Percentiles rank a stretch among this genome's conserved stretches.
phyloP scores from a whole-genome alignment of 441 rosid species.

The Corymbia calophylla region DNA sequence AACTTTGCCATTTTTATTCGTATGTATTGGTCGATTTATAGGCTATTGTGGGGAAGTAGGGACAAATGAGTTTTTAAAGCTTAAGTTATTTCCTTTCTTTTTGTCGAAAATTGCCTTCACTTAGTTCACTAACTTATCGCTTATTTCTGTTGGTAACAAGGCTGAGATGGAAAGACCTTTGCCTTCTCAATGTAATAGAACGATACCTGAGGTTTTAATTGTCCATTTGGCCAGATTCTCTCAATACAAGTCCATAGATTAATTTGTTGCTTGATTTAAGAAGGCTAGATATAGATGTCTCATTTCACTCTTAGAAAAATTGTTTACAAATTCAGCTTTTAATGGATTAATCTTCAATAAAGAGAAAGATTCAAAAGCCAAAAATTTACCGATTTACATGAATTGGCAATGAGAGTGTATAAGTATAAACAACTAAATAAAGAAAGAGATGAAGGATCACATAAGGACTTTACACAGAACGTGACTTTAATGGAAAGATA shows the following conservation, averaged over 20 bases:
- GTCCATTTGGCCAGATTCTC: neutral
- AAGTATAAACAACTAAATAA: neutral
- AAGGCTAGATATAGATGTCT: neutral
- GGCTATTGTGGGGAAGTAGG: neutral
- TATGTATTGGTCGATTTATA: neutral
- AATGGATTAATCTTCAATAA: neutral
- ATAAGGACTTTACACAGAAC: neutral
- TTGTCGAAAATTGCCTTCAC: neutral
- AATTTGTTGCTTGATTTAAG: neutral
- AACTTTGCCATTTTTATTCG: neutral
- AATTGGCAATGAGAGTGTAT: neutral
- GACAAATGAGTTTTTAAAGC: neutral
- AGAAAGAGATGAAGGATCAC: neutral
- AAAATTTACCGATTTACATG: neutral
- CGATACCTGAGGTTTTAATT: too few relatives aligned
- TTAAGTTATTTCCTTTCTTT: too few relatives aligned
- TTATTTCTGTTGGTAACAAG: neutral
- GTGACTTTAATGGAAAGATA: neutral
- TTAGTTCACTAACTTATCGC: too few relatives aligned
- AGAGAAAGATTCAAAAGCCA: neutral
- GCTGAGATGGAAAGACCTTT: neutral
- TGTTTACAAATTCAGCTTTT: neutral
- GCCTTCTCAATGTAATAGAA: neutral
- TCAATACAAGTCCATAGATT: neutral
- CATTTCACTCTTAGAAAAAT: neutral